Conservation (phyloP, 305 asterid species). For the Fraxinus baroniana region DNA sequence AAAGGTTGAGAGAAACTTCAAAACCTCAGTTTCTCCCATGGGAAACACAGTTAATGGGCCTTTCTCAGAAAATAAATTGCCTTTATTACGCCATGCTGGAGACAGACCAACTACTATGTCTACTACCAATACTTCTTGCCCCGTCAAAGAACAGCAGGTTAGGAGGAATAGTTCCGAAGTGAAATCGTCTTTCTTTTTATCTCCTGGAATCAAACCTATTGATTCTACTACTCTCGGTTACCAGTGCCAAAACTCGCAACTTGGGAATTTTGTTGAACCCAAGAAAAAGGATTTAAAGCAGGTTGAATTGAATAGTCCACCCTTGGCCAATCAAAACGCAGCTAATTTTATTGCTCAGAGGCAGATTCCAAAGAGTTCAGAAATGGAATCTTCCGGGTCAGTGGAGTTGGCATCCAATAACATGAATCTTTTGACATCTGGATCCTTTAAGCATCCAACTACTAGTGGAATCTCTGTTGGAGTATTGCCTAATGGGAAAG, state of each 20-base stretch:
- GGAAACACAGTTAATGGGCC: constrained; percentile 34
- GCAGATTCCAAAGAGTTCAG: constrained; percentile 40
- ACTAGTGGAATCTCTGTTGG: constrained; percentile 40
- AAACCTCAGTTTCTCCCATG: constrained; percentile 28
- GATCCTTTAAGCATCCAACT: constrained; percentile 53
- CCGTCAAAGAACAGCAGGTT: constrained; percentile 35
- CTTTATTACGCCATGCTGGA: constrained; percentile 48
- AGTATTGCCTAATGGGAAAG: constrained; percentile 54
- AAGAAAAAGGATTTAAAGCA: constrained; percentile 51
- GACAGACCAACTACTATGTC: constrained; percentile 42
- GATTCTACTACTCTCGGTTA: constrained; percentile 37
- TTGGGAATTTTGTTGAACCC: constrained; percentile 44
- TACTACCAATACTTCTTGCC: constrained; percentile 23
- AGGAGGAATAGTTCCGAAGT: constrained; percentile 49
- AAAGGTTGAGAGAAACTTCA: constrained; percentile 36
- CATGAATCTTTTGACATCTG: constrained; percentile 41
- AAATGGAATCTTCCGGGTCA: constrained; percentile 44
- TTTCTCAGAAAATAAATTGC: constrained; percentile 38
- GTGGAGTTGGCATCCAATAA: constrained; percentile 44
- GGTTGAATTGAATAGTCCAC: constrained; percentile 54
- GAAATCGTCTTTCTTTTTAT: constrained; percentile 47
- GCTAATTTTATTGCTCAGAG: constrained; percentile 38
- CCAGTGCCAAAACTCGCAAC: constrained; percentile 49
- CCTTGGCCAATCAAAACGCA: constrained; percentile 37
- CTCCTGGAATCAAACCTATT: constrained; percentile 44